phyloP scores from a whole-genome alignment of 1,139 yeast species.

The Blastobotrys proliferans region DNA sequence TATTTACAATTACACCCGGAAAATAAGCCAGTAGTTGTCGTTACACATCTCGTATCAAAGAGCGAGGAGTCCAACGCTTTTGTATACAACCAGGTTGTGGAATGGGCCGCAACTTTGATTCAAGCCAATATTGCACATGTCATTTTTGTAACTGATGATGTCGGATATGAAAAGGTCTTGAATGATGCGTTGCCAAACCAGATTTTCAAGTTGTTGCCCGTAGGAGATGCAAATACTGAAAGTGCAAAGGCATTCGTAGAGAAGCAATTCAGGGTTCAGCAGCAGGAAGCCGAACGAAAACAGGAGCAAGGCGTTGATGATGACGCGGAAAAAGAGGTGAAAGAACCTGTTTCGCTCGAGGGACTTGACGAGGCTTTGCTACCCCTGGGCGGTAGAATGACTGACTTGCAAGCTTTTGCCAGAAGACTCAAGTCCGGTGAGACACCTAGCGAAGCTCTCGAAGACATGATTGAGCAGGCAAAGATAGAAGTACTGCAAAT shows the following conservation, averaged over 20 bases:
- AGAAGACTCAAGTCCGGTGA: slow-evolving; percentile 89
- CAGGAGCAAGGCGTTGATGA: slow-evolving; percentile 18
- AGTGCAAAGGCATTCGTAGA: slow-evolving; percentile 71
- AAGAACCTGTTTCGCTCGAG: slow-evolving; percentile 11
- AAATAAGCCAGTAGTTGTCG: slow-evolving; percentile 78
- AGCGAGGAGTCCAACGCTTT: slow-evolving; percentile 59
- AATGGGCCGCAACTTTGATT: slow-evolving; percentile 80
- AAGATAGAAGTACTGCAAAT: slow-evolving; percentile 85
- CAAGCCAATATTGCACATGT: slow-evolving; percentile 86
- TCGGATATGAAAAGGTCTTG: slow-evolving; percentile 67
- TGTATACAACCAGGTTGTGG: slow-evolving; percentile 73
- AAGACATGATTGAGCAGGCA: slow-evolving; percentile 77
- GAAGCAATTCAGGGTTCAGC: slow-evolving; percentile 44
- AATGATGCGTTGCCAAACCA: slow-evolving; percentile 72
- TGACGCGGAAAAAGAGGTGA: slow-evolving; percentile 3
- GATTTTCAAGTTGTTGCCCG: slow-evolving; percentile 67
- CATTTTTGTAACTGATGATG: slow-evolving; percentile 78
- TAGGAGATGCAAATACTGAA: slow-evolving; percentile 75
- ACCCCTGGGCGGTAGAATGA: slow-evolving; percentile 92
- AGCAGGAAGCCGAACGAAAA: slow-evolving; percentile 22
- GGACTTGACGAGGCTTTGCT: slow-evolving; percentile 52
- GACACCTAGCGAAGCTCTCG: slow-evolving; percentile 65
- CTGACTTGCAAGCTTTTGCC: slow-evolving; percentile 85
- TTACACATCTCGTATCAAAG: slow-evolving; percentile 62
- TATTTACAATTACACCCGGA: slow-evolving; percentile 84